A percentile compares a stretch with the other conserved stretches of the same genome.
Conservation (phyloP, 768 basidiomycete genomes). For the Leccinum incarnatum region DNA sequence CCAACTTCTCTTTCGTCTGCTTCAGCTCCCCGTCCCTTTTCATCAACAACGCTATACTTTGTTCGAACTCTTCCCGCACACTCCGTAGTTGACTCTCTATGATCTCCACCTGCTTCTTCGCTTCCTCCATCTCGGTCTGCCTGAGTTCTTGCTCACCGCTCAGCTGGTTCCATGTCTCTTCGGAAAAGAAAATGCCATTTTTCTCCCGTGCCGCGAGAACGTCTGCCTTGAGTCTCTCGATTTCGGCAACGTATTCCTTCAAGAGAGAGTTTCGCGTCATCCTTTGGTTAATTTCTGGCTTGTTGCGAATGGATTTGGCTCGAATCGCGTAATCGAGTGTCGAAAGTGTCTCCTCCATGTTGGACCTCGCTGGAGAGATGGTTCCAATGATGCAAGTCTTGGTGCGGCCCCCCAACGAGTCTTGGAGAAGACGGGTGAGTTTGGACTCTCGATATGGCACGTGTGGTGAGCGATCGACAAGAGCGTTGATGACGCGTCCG, state of each 20-base stretch:
- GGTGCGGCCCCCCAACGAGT: conserved; percentile 95
- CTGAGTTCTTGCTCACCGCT: conserved; percentile 70
- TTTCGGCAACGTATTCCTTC: conserved; percentile 92
- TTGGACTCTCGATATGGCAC: conserved; percentile 98
- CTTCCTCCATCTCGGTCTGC: conserved; percentile 77
- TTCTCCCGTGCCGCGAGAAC: conserved; percentile 90
- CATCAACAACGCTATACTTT: conserved; percentile 75
- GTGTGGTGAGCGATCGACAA: conserved; percentile 89
- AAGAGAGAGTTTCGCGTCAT: conserved; percentile 90
- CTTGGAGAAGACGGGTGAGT: conserved; percentile 94
- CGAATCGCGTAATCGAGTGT: conserved; percentile 96
- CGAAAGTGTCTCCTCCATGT: conserved; percentile 95
- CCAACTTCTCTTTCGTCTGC: conserved; percentile 54
- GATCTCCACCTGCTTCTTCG: conserved; percentile 77
- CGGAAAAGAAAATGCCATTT: conserved; percentile 92
- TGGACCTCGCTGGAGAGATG: conserved; percentile 88
- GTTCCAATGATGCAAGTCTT: conserved; percentile 99
- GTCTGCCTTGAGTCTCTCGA: conserved; percentile 89
- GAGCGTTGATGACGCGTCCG: conserved; percentile 92
- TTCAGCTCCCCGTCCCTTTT: conserved; percentile 75
- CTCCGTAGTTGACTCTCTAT: conserved; percentile 78
- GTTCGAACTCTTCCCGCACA: conserved; percentile 88
- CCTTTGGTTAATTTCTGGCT: conserved; percentile 92
- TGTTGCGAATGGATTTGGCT: conserved; percentile 93
- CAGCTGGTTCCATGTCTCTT: conserved; percentile 88